Base-by-base conservation (phyloP, 2,329 filamentous ascomycete genomes). In the Cercospora zeina region DNA sequence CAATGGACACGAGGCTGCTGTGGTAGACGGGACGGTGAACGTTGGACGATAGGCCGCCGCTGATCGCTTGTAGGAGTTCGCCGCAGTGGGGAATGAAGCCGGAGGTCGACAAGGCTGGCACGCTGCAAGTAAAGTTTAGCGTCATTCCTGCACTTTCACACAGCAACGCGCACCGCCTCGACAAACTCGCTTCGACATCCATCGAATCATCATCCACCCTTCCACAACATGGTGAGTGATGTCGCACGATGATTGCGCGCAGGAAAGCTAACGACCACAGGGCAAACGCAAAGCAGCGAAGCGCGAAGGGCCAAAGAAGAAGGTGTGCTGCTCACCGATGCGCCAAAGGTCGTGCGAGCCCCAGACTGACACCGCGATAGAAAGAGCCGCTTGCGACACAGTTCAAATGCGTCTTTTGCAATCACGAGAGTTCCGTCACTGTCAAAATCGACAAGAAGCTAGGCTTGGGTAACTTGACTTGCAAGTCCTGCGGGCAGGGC, bases 341-440 rank as follows among this genome's bases (percentile, higher is more conserved):
- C 56, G 56, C 19, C 19, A 9, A 36, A 33, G 30, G 19, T 7
- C 13, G 21, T 50, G 27, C 30, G 19, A 6, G 13, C 31, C 14
- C 8, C 8, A 8, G 0, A 33, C 56, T 58, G 45, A 58, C 56
- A 30, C 33, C 21, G 13, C n/a, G 6, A 45, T 39, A 58, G 56
- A 45, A 45, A 88, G 50, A 66, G 74, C 71, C 72, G 93, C 83
- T 95, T 16, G 83, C 89, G 3, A 93, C 90, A 2, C 85, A 86
- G n/a, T 99, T 99, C 77, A 91, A 93, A 61, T 99, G 95, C 75
- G 87, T 99, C 50, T 99, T 99, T 80, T 99, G 95, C 83, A 97
- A 97, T 76, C 93, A 97, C 78, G 95, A 97, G 75, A 95, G 91
- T 68, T 91, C 93, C 0, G 90, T 99, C 57, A 84, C 86, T 30